Evolutionary conservation across 352 stramenopile species (phyloP).

Genomic region (Phytopythium chamaehyphon): DNA sequence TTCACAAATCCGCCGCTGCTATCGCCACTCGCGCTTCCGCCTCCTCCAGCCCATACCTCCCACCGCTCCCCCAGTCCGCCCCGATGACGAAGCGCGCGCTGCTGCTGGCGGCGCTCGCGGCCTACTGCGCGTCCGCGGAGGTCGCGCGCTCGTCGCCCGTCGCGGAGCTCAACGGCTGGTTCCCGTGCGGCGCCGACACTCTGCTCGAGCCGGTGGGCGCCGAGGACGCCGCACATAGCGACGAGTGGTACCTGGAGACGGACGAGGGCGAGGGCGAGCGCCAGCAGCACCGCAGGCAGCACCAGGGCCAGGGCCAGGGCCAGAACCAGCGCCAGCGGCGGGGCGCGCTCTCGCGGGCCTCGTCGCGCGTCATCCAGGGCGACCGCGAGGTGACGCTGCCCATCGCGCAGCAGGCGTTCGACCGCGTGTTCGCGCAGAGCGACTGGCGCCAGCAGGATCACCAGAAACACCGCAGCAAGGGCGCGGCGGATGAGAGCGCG

Average conservation of each 20-base stretch:
- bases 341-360: not conserved
- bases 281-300: conserved; percentile 2
- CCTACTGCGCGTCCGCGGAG: not conserved
- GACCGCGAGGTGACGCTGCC: conserved; percentile 10
- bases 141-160: conserved; percentile 6
- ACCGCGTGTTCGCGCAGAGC: conserved; percentile 23
- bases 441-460: conserved; percentile 15
- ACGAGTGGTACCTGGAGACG: conserved; percentile 40
- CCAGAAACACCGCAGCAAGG: conserved; percentile 8
- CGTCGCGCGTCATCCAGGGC: not conserved
- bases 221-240: conserved; percentile 20
- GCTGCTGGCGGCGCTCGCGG: conserved; percentile 3
- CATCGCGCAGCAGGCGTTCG: conserved; percentile 38
- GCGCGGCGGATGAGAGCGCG: not conserved
- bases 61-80: not conserved
- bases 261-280: not conserved
- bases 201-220: conserved; percentile 11
- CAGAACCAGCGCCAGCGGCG: not conserved
- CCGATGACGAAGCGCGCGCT: not conserved
- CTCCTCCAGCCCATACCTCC: too few species aligned
- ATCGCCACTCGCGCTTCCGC: too few species aligned
- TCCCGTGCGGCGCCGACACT: conserved; percentile 35
- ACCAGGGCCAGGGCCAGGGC: not conserved
- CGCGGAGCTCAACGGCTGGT: conserved; percentile 58
- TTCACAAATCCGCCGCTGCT: too few species aligned